Evolutionary conservation across 352 stramenopile genomes (phyloP).

Genomic region (Aphanomyces cochlioides): DNA sequence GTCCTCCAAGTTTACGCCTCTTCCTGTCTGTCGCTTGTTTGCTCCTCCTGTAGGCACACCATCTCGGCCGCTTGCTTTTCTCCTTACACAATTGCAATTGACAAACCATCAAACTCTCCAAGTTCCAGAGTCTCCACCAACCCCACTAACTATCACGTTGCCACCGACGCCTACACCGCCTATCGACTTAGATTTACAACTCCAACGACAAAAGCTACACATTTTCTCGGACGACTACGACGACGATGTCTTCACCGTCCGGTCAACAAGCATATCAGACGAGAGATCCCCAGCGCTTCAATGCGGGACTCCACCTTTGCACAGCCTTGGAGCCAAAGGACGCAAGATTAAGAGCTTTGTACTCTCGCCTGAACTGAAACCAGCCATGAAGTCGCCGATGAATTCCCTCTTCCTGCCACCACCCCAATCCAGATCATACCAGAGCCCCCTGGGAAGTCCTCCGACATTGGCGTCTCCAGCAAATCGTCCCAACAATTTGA

Average conservation of each 20-base stretch:
- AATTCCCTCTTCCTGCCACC: neutral
- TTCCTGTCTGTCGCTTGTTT: conserved; percentile 27
- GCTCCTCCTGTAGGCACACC: conserved; percentile 5
- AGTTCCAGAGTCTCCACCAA: neutral
- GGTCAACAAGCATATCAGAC: neutral
- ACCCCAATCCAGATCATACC: neutral
- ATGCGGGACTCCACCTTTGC: conserved; percentile 22
- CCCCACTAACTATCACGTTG: neutral
- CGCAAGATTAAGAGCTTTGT: conserved; percentile 15
- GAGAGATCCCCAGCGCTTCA: conserved; percentile 16
- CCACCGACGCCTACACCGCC: neutral
- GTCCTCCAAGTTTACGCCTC: conserved; percentile 7
- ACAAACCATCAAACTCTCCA: neutral
- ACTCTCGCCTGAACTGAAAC: conserved; percentile 26
- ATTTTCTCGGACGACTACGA: conserved; percentile 26
- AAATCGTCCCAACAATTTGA: neutral
- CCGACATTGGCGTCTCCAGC: neutral
- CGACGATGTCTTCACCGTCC: conserved; percentile 20
- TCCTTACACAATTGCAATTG: conserved; percentile 22
- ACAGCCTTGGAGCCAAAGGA: neutral
- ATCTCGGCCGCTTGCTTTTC: conserved; percentile 23
- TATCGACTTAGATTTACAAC: neutral
- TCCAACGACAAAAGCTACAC: conserved; percentile 3
- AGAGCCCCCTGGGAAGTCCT: neutral
- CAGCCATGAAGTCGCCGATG: conserved; percentile 17